Base-by-base conservation (phyloP, 176 grass and related monocot genomes). In the Bonia amplexicaulis region DNA sequence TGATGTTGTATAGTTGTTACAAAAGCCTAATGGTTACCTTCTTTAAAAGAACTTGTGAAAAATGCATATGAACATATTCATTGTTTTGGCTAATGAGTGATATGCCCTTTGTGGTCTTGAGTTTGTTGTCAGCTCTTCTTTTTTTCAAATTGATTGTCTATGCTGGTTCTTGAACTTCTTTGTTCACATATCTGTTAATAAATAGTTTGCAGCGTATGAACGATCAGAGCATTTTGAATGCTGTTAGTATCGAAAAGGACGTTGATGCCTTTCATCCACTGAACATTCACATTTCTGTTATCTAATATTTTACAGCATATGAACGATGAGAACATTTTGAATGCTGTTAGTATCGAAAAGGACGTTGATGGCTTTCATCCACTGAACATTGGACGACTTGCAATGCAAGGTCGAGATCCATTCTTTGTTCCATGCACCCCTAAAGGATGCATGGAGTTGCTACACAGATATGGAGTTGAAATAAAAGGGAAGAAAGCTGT, bases 391-490 rank as follows among this genome's bases (percentile, higher is more conserved):
- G 96, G 96, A 37, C 88, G 91, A 45, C 93, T 99, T 78, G 91
- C 93, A 41, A 99, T 99, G 96, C 96, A 99, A 92, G 93, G 96
- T 29, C 69, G 96, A 42, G 84, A 99, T 45, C 91, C 96, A 0
- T 89, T 94, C 59, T 98, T 95, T 91, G 90, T 96, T 76, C 93
- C 96, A 46, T 98, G 96, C 88, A 98, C 96, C 39, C 96, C 96
- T n/a, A 98, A 95, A 90, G 91, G 96, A 89, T 98, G 96, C 85
- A 98, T 98, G 83, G 96, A 98, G 79, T 82, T 98, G 66, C 83
- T 98, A 26, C 79, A 86, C 80, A 86, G 96, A 89, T 90, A 76
- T 78, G 89, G 88, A 75, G 88, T 94, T 65, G 89, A 98, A 79
- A 92, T 98, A 62, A 95, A 98, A 83, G 96, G 91, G 80, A 95